Conservation (phyloP, 108 stramenopile genomes). For the Poteriospumella lacustris region DNA sequence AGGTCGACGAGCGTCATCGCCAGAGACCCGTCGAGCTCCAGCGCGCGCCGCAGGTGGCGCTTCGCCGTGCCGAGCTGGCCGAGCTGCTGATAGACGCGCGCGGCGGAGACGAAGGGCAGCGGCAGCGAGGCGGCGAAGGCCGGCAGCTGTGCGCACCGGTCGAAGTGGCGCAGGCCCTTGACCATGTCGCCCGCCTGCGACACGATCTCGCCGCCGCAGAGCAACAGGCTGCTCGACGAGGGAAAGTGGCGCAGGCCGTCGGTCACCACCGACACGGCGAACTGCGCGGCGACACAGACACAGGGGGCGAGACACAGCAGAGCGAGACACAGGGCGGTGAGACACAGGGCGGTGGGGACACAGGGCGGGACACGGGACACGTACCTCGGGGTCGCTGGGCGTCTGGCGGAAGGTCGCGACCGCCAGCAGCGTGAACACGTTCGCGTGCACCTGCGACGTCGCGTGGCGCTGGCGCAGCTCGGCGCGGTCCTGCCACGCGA, state of each 20-base stretch:
- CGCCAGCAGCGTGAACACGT: background rate
- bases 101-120: background rate
- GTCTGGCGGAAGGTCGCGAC: background rate
- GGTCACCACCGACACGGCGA: too few relatives aligned
- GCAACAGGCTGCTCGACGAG: too few relatives aligned
- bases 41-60: background rate
- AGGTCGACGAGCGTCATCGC: background rate
- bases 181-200: background rate
- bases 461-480: background rate
- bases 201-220: background rate
- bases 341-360: too few relatives aligned
- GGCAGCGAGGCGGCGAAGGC: background rate
- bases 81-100: background rate
- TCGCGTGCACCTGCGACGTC: background rate
- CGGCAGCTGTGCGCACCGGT: background rate
- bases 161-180: background rate
- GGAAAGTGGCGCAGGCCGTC: too few relatives aligned
- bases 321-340: too few relatives aligned
- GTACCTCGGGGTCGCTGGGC: background rate
- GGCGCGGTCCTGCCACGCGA: background rate
- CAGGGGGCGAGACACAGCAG: too few relatives aligned
- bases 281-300: too few relatives aligned
- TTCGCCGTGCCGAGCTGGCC: background rate
- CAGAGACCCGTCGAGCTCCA: background rate
- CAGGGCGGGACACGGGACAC: too few relatives aligned